These are phyloP conservation scores for Calamus simplicifolius DNA, from an alignment of 176 grass and related monocot species.

Conservation along the genomic window DNA sequence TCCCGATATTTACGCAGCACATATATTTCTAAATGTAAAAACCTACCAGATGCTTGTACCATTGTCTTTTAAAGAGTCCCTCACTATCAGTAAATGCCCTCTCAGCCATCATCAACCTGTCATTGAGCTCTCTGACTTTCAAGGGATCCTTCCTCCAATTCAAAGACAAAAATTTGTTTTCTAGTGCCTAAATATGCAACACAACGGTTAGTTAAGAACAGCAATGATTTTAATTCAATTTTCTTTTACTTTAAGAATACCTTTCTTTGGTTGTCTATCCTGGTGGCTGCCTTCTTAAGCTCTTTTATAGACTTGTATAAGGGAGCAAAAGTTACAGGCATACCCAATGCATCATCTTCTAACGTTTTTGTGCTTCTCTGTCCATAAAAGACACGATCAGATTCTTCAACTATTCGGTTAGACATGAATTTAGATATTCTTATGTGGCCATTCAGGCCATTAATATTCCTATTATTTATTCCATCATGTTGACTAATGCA, in stretches of 20 bases:
- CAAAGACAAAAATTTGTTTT: constrained; percentile 21
- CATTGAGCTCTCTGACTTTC: constrained; percentile 65
- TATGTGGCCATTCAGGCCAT: too few relatives aligned
- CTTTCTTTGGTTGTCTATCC: constrained; percentile 54
- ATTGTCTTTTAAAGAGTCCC: constrained; percentile 45
- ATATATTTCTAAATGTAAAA: constrained; percentile 1
- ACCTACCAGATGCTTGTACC: constrained; percentile 85
- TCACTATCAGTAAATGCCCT: constrained; percentile 71
- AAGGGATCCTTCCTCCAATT: constrained; percentile 41
- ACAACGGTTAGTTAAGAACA: neutral
- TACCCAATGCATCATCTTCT: constrained; percentile 34
- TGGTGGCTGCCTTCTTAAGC: constrained; percentile 34
- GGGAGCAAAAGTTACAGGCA: constrained; percentile 46
- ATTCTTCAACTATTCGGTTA: too few relatives aligned
- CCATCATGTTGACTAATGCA: too few relatives aligned
- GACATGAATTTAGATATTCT: too few relatives aligned
- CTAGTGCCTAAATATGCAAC: constrained; percentile 35
- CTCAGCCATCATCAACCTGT: constrained; percentile 71
- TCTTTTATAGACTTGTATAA: constrained; percentile 55
- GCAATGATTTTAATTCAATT: neutral
- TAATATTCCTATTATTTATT: too few relatives aligned
- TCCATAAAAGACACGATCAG: too few relatives aligned
- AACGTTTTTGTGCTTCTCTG: constrained; percentile 35
- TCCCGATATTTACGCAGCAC: neutral
- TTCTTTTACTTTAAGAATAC: constrained; percentile 18